Evolutionary conservation across 1,284 basidiomycete species (phyloP).

Genomic region (Marasmius fiardii): DNA sequence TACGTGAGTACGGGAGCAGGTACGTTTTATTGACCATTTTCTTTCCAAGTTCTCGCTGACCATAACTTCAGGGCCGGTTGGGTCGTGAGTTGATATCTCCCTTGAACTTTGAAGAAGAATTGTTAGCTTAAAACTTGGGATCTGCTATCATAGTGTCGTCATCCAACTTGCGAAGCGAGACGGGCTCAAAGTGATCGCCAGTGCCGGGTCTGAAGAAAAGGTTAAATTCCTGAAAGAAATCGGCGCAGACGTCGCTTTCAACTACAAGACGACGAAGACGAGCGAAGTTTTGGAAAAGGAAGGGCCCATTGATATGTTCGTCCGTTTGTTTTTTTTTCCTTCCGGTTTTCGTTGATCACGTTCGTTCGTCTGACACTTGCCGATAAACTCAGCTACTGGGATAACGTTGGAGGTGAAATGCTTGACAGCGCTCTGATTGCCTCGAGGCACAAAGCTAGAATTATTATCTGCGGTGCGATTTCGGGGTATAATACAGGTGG

Average conservation of each 20-base stretch:
- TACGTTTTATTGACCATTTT: conserved; percentile 12
- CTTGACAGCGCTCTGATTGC: conserved; percentile 52
- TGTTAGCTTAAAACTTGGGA: not conserved
- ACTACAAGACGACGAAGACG: conserved; percentile 64
- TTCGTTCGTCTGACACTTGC: not conserved
- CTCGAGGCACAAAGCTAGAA: not conserved
- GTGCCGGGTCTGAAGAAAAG: conserved; percentile 71
- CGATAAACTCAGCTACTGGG: conserved; percentile 31
- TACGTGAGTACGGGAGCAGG: conserved; percentile 58
- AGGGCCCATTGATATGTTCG: conserved; percentile 53
- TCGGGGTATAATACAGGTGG: conserved; percentile 27
- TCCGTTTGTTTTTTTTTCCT: not conserved
- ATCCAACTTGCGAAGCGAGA: conserved; percentile 60
- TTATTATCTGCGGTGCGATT: conserved; percentile 11
- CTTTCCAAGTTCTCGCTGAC: not conserved
- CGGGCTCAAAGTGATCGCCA: conserved; percentile 68
- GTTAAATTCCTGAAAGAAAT: conserved; percentile 58
- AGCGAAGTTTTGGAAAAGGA: conserved; percentile 52
- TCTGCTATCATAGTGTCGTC: conserved; percentile 29
- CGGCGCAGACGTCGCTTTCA: conserved; percentile 70
- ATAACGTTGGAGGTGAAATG: conserved; percentile 65
- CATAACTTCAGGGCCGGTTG: conserved; percentile 23
- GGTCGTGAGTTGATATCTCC: conserved; percentile 28
- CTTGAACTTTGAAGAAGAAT: not conserved
- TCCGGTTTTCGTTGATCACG: not conserved